phyloP scores from a whole-genome alignment of 75 land plant species.

The Gnetum montanum region DNA sequence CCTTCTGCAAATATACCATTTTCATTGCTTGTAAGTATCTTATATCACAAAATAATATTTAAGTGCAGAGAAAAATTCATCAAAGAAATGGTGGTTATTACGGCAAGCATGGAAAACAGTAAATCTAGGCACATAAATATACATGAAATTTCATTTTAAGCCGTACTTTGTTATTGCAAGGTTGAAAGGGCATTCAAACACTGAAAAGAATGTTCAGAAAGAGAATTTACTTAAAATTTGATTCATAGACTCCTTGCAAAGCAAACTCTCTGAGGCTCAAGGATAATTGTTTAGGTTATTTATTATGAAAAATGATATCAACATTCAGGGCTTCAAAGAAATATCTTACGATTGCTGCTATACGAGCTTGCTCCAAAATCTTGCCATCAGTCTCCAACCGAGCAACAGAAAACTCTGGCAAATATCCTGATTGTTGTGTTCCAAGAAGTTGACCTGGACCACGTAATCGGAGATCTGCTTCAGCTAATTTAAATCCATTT shows the following conservation, averaged over 20 bases:
- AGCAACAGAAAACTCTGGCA: slow-evolving; percentile 86
- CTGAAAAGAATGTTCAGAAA: neutral
- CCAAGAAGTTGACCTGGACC: slow-evolving; percentile 95
- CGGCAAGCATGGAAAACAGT: neutral
- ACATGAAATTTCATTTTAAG: neutral
- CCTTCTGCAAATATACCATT: slow-evolving; percentile 38
- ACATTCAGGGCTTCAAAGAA: neutral
- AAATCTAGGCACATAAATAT: neutral
- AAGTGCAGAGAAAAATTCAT: neutral
- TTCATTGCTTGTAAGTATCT: neutral
- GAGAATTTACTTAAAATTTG: neutral
- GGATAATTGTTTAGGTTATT: neutral
- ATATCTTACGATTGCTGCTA: slow-evolving; percentile 70
- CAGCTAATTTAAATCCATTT: slow-evolving; percentile 89
- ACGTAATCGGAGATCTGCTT: slow-evolving; percentile 61
- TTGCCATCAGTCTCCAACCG: slow-evolving; percentile 83
- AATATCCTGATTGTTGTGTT: slow-evolving; percentile 85
- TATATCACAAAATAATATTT: neutral
- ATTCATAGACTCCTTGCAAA: neutral
- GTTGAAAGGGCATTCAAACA: neutral
- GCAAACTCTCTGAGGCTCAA: neutral
- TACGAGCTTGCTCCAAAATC: slow-evolving; percentile 66
- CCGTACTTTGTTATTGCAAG: neutral
- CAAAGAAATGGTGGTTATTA: neutral
- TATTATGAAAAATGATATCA: neutral